phyloP scores from a whole-genome alignment of 2,329 filamentous ascomycete species.

The Cryphonectria carpinicola region DNA sequence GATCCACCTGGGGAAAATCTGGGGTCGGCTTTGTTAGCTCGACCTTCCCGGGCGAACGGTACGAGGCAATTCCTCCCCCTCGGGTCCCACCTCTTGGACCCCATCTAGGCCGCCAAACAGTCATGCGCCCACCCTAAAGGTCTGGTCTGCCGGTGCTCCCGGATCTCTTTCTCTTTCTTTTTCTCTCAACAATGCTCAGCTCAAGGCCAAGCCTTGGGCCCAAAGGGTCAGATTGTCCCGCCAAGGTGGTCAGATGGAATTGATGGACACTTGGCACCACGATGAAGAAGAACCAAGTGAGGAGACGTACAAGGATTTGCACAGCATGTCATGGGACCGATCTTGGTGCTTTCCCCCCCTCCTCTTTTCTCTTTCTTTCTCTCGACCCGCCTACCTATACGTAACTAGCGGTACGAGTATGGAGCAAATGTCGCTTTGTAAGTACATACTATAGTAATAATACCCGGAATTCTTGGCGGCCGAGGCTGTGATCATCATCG shows the following conservation, averaged over 20 bases:
- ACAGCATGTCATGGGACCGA: constrained; percentile 3
- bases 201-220: neutral
- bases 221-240: neutral
- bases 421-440: no score
- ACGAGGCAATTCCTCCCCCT: constrained; percentile 4
- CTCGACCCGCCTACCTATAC: neutral
- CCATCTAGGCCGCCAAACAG: neutral
- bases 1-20: constrained; percentile 21
- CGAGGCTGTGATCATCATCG: neutral
- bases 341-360: neutral
- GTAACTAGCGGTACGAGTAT: neutral
- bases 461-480: neutral
- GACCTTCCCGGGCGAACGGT: constrained; percentile 27
- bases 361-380: neutral
- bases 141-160: neutral
- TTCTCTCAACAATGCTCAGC: neutral
- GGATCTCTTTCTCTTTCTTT: neutral
- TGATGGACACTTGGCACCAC: neutral
- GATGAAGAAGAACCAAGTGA: neutral
- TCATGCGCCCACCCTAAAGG: neutral
- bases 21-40: constrained; percentile 25
- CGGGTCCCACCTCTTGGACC: neutral
- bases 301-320: neutral
- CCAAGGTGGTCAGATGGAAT: neutral
- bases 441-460: no score